Evolutionary conservation across 208 protist genomes (phyloP).

Genomic region (Endotrypanum monterogeii): DNA sequence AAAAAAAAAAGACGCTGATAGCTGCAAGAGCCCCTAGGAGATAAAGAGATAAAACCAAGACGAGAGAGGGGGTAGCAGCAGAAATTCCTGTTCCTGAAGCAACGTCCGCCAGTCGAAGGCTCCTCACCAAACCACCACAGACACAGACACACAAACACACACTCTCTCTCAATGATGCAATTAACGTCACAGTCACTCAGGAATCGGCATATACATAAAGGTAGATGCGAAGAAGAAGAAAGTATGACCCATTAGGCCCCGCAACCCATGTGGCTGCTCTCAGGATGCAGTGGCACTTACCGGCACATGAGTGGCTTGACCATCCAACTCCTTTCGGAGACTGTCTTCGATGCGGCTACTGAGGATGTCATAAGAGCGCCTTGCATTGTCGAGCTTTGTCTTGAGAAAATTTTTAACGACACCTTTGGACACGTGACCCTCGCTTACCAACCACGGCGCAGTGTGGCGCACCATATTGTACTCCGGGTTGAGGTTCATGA

Average conservation of each 20-base stretch:
- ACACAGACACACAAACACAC: too few species aligned
- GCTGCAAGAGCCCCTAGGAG: too few species aligned
- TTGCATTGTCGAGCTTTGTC: constrained; percentile 58
- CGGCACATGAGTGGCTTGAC: constrained; percentile 41
- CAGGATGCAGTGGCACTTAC: constrained; percentile 34
- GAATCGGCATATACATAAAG: not conserved
- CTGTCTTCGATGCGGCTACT: constrained; percentile 64
- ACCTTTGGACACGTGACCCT: constrained; percentile 83
- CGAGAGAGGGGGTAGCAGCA: not conserved
- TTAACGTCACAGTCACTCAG: not conserved
- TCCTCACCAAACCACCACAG: too few species aligned
- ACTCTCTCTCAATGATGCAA: not conserved
- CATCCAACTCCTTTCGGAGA: constrained; percentile 41
- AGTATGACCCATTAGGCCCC: not conserved
- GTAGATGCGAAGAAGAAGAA: too few species aligned
- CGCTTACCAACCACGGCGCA: constrained; percentile 86
- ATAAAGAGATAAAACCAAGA: not conserved
- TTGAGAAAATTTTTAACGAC: constrained; percentile 85
- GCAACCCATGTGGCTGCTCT: not conserved
- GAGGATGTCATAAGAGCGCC: constrained; percentile 56
- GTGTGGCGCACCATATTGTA: constrained; percentile 92
- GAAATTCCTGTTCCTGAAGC: not conserved
- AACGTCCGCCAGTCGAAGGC: not conserved
- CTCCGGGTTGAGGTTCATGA: constrained; percentile 91
- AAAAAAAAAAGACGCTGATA: too few species aligned